Base-by-base conservation (phyloP, 2,329 filamentous ascomycete genomes). In the Metarhizium sp. region DNA sequence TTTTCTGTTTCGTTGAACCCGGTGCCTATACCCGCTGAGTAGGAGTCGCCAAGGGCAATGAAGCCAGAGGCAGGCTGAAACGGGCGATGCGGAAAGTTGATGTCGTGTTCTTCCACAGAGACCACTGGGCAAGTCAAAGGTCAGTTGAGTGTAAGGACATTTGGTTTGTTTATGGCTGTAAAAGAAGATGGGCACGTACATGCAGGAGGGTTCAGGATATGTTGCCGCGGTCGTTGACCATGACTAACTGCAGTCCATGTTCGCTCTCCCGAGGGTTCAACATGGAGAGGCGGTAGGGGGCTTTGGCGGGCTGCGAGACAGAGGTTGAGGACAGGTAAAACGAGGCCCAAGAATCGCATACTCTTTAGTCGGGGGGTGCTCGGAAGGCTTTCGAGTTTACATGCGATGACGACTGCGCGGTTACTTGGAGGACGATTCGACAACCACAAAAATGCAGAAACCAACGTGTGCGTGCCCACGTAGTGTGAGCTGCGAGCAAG, bases 1-100 rank as follows among this genome's bases (percentile, higher is more conserved):
- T 73, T 66, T 55, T 75, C 72, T 14, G 66, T 64, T 43, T 67
- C 71, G 45, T 74, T 69, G 47, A 72, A 54, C 47, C 69, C 69
- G 3, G 75, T 77, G 53, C 75, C 75, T 55, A 78, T 78, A 36
- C 75, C 75, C 3, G 75, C 74, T 50, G 72, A 74, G 60, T 78
- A 78, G 6, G 74, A 77, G 58, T 78, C 74, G 7, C 74, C 74
- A 13, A 77, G 63, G 10, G 74, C 71, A 55, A 70, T 68, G 60
- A 76, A 75, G 52, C 72, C 71, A 6, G 61, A 54, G 3, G 60
- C 57, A 38, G 50, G 57, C 7, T 52, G 53, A 32, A 53, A 52
- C 2, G 59, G 62, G 2, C 56, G 51, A 43, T 58, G 55, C 34
- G 54, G 42, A 25, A 55, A 55, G 2, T 29, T 45, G 42, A 51